Evolutionary conservation across 805 yeast genomes (phyloP).

Genomic region (Saccharomycodes ludwigii): DNA sequence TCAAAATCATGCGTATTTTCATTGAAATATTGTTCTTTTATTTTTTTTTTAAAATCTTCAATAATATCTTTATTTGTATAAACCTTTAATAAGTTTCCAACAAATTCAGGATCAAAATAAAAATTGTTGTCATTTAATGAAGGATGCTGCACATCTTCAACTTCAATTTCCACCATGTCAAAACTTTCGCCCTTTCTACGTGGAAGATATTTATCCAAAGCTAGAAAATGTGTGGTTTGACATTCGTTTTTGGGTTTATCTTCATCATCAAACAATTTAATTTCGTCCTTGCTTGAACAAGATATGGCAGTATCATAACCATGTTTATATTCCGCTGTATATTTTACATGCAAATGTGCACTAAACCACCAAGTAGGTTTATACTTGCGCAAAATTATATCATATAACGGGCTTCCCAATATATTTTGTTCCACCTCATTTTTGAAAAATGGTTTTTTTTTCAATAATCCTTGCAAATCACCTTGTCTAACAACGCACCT

Average conservation of each 20-base stretch:
- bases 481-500: conserved; percentile 62
- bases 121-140: conserved; percentile 11
- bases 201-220: conserved; percentile 7
- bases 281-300: conserved; percentile 24
- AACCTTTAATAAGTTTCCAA: conserved; percentile 15
- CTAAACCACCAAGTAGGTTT: conserved; percentile 73
- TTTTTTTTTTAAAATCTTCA: too few species aligned
- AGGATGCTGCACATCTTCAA: conserved; percentile 19
- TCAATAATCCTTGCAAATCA: conserved; percentile 34
- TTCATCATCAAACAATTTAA: conserved; percentile 20
- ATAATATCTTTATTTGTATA: too few species aligned
- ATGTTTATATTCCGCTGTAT: conserved; percentile 42
- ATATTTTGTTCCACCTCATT: conserved; percentile 44
- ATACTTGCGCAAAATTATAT: conserved; percentile 37
- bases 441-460: conserved; percentile 53
- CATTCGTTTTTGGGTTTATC: neutral
- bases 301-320: conserved; percentile 12
- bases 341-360: conserved; percentile 78
- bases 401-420: conserved; percentile 64
- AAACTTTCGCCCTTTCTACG: conserved; percentile 34
- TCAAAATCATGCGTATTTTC: too few species aligned
- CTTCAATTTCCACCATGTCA: conserved; percentile 35
- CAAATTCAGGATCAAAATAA: conserved; percentile 28
- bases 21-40: too few species aligned
- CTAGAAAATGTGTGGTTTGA: conserved; percentile 17